Base-by-base conservation (phyloP, 805 yeast genomes). In the Saccharomyces mikatae region DNA sequence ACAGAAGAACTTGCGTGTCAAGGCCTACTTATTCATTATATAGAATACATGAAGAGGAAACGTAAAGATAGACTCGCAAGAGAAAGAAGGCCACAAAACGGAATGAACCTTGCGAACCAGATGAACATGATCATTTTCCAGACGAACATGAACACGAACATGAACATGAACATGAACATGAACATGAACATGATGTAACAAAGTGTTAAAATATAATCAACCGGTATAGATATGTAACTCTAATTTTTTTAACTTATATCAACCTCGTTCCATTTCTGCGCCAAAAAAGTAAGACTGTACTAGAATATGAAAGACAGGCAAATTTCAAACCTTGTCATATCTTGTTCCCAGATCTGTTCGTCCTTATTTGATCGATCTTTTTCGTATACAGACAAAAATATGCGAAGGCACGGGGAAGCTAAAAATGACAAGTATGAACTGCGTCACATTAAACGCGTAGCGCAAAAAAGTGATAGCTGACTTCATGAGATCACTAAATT, bases 1-100 rank as follows among this genome's bases (percentile, higher is more conserved):
- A 54, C 62, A 4, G 55, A 55, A 46, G 46, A 54, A 8, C 48
- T 57, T 9, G 60, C 60, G 9, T 59, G 60, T 46, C 58, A 60
- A 47, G 54, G 57, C 3, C 46, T 55, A 21, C 41, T 59, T 4
- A 52, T 61, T 17, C 61, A 58, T 31, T 52, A 49, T 44, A n/a
- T 56, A 17, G 61, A 56, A 11, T 36, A 36, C 24, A 36, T 36
- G 44, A 36, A 36, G 10, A 17, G 44, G 17, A 8, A 36, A 36
- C 13, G 13, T 36, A 17, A 17, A 17, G 41, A 31, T 13, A n/a
- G 11, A 17, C 5, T 8, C 17, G 22, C 13, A 17, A 17, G 13
- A 36, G 44, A 8, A 17, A 2, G 10, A 36, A 36, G 44, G 11
- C 21, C 13, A 21, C 44, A 36, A 4, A 36, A 36, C 6, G 6